Conservation (phyloP, 108 stramenopile species). For the Epipyxis sp. region DNA sequence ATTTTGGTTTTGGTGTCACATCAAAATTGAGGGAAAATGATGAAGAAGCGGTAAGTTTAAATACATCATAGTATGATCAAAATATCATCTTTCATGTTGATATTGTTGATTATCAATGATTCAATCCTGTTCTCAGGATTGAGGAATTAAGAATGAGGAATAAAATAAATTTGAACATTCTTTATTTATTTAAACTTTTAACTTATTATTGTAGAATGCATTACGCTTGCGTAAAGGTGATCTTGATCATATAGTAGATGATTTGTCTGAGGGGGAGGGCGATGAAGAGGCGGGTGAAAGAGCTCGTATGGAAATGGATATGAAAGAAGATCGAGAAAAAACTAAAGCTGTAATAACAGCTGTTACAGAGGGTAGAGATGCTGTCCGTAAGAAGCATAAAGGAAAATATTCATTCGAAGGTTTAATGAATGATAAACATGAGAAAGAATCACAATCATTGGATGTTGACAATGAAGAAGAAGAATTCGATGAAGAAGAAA, state of each 20-base stretch:
- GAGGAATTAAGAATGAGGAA: too few relatives aligned
- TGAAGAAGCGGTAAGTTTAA: too few relatives aligned
- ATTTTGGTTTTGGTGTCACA: slow-evolving; percentile 11
- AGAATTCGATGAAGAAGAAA: background rate
- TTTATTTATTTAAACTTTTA: too few relatives aligned
- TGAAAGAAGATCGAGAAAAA: background rate
- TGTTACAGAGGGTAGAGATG: background rate
- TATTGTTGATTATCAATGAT: too few relatives aligned
- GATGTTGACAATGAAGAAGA: slow-evolving; percentile 14
- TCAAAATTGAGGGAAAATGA: background rate
- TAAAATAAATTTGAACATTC: too few relatives aligned
- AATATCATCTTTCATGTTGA: too few relatives aligned
- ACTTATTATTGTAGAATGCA: background rate
- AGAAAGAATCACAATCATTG: too few relatives aligned
- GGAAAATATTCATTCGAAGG: slow-evolving; percentile 3
- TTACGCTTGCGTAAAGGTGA: background rate
- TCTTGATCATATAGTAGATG: slow-evolving; percentile 31
- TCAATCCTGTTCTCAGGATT: too few relatives aligned
- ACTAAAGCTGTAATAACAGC: background rate
- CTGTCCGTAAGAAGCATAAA: background rate
- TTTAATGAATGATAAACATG: too few relatives aligned
- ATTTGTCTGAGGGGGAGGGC: slow-evolving; percentile 11
- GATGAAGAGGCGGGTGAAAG: background rate
- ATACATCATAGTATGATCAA: too few relatives aligned
- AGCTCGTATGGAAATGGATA: background rate